Conservation (phyloP, 495 filamentous ascomycete genomes). For the Copromyces sp. region DNA sequence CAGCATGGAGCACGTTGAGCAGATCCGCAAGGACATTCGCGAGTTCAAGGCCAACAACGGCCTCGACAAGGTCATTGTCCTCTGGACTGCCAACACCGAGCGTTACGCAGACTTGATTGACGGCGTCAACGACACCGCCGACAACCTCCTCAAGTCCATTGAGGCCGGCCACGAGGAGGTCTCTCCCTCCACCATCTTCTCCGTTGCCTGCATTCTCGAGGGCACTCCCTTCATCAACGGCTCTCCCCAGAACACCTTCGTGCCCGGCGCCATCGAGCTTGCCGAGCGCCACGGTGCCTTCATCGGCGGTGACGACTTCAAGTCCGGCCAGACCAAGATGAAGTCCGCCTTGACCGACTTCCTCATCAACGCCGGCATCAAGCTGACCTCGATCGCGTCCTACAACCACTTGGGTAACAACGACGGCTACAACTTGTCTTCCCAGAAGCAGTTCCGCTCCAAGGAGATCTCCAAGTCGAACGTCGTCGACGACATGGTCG, state of each 20-base stretch:
- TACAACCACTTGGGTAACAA: slow-evolving; percentile 99
- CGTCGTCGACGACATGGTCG: slow-evolving; percentile 98
- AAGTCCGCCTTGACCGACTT: slow-evolving; percentile 98
- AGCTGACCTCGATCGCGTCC: slow-evolving; percentile 95
- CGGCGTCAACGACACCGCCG: slow-evolving; percentile 93
- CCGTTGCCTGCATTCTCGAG: slow-evolving; percentile 87
- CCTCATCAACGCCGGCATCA: slow-evolving; percentile 96
- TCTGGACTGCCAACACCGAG: slow-evolving; percentile 99
- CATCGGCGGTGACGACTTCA: slow-evolving; percentile 98
- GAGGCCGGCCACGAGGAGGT: slow-evolving; percentile 79
- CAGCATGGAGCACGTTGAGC: slow-evolving; percentile 76
- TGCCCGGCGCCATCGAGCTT: slow-evolving; percentile 81
- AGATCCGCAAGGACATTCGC: slow-evolving; percentile 89
- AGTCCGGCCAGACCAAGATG: slow-evolving; percentile 99
- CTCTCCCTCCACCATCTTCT: slow-evolving; percentile 89
- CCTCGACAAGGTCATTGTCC: slow-evolving; percentile 93
- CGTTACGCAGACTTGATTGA: slow-evolving; percentile 80
- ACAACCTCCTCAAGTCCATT: slow-evolving; percentile 83
- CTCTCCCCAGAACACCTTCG: slow-evolving; percentile 97
- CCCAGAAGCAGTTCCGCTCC: slow-evolving; percentile 94
- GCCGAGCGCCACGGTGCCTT: slow-evolving; percentile 84
- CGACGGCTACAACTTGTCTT: slow-evolving; percentile 96
- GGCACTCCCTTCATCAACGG: slow-evolving; percentile 95
- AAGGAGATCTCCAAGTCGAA: slow-evolving; percentile 99
- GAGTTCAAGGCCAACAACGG: slow-evolving; percentile 81